Evolutionary conservation across 2,329 filamentous ascomycete species (phyloP).

Genomic region (Cylindrodendrum hubeiense): DNA sequence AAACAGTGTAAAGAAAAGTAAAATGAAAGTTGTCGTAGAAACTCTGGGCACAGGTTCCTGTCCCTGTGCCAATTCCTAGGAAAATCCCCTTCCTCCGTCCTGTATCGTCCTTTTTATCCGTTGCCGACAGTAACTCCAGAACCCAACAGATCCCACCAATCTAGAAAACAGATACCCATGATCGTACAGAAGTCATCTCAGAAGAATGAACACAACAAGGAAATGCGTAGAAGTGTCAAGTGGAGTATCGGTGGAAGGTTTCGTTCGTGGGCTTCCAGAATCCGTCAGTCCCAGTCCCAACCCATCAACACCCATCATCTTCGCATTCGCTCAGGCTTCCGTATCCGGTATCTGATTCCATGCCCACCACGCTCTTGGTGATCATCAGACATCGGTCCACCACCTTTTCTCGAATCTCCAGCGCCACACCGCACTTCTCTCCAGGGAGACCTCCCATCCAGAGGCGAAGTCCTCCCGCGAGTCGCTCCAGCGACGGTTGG

Average conservation of each 20-base stretch:
- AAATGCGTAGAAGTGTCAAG: slow-evolving; percentile 27
- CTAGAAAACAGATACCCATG: slow-evolving; percentile 43
- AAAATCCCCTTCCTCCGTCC: slow-evolving; percentile 31
- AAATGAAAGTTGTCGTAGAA: slow-evolving; percentile 33
- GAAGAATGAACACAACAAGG: slow-evolving; percentile 22
- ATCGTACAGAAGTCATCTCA: slow-evolving; percentile 44
- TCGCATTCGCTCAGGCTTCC: slow-evolving; percentile 67
- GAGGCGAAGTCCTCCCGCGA: slow-evolving; percentile 69
- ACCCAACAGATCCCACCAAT: slow-evolving; percentile 33
- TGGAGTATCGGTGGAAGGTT: slow-evolving; percentile 17
- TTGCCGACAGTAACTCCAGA: slow-evolving; percentile 41
- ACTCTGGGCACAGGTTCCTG: slow-evolving; percentile 28
- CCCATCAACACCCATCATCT: slow-evolving; percentile 45
- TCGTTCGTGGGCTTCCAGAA: not conserved
- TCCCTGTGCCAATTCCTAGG: slow-evolving; percentile 28
- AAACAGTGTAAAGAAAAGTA: slow-evolving; percentile 30
- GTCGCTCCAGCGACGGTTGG: slow-evolving; percentile 63
- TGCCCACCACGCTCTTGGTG: slow-evolving; percentile 69
- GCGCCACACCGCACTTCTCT: slow-evolving; percentile 63
- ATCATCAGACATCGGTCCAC: slow-evolving; percentile 68
- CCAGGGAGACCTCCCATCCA: slow-evolving; percentile 70
- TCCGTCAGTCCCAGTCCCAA: slow-evolving; percentile 5
- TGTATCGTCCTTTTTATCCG: slow-evolving; percentile 42
- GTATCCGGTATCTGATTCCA: slow-evolving; percentile 72
- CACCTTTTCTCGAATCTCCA: slow-evolving; percentile 64